phyloP scores from a whole-genome alignment of 345 rosid species.

The Turnera subulata region DNA sequence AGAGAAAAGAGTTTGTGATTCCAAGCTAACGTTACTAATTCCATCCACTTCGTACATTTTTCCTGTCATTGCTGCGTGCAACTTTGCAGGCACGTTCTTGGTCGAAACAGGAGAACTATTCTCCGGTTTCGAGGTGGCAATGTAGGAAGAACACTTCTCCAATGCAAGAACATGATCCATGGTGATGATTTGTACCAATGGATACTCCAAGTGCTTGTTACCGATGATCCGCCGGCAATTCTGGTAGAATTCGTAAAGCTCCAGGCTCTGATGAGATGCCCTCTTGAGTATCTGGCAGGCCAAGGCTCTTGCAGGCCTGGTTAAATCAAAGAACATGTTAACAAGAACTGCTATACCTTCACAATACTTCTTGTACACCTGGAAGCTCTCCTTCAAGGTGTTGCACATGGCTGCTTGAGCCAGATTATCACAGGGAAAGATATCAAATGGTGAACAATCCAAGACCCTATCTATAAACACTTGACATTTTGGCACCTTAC shows the following conservation, averaged over 20 bases:
- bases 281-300: conserved; percentile 63
- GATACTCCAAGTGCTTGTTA: conserved; percentile 60
- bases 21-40: not conserved
- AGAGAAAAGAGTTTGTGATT: conserved; percentile 31
- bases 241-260: conserved; percentile 48
- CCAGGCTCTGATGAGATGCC: conserved; percentile 52
- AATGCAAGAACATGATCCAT: conserved; percentile 58
- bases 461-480: conserved; percentile 55
- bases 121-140: conserved; percentile 7
- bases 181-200: conserved; percentile 52
- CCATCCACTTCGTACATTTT: conserved; percentile 10
- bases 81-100: conserved; percentile 18
- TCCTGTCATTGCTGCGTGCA: conserved; percentile 4
- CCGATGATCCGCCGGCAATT: conserved; percentile 43
- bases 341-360: conserved; percentile 52
- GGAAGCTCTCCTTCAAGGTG: conserved; percentile 85
- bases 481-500: conserved; percentile 65
- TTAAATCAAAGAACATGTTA: conserved; percentile 57
- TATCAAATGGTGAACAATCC: conserved; percentile 43
- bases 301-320: conserved; percentile 53
- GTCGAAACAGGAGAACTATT: conserved; percentile 11
- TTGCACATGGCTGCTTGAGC: conserved; percentile 58
- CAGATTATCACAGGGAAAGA: conserved; percentile 29
- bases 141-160: conserved; percentile 35
- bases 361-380: conserved; percentile 47